phyloP scores from a whole-genome alignment of 768 basidiomycete species.

The Lanmaoa pseudosensibilis region DNA sequence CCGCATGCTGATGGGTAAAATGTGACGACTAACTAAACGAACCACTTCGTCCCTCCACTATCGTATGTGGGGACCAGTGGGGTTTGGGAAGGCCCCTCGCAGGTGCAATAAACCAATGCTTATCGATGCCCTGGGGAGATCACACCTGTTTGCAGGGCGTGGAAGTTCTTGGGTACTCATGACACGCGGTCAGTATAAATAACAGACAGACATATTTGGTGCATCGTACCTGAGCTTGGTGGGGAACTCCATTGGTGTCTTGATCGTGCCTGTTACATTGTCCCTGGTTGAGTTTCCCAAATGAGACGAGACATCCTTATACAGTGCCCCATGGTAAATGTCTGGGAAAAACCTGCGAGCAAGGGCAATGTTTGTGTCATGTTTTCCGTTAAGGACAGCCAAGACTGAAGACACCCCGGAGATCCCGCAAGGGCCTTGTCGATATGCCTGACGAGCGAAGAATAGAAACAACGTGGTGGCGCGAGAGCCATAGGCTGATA shows the following conservation, averaged over 20 bases:
- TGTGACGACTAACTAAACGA: constrained; percentile 3
- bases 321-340: neutral
- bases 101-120: neutral
- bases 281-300: constrained; percentile 2
- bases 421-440: neutral
- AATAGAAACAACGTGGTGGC: neutral
- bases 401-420: neutral
- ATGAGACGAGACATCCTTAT: neutral
- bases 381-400: neutral
- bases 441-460: neutral
- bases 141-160: neutral
- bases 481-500: neutral
- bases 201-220: constrained; percentile 7
- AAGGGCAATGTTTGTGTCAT: neutral
- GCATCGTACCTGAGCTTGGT: constrained; percentile 11
- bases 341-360: neutral
- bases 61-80: neutral
- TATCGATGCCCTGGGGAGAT: neutral
- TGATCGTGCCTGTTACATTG: constrained; percentile 17
- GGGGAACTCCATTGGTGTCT: constrained; percentile 1
- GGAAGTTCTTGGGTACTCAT: neutral
- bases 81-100: neutral
- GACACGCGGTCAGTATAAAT: constrained; percentile 4
- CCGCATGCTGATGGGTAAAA: neutral
- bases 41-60: neutral